Evolutionary conservation across 805 yeast species (phyloP).

Genomic region (Teunomyces tritomae): DNA sequence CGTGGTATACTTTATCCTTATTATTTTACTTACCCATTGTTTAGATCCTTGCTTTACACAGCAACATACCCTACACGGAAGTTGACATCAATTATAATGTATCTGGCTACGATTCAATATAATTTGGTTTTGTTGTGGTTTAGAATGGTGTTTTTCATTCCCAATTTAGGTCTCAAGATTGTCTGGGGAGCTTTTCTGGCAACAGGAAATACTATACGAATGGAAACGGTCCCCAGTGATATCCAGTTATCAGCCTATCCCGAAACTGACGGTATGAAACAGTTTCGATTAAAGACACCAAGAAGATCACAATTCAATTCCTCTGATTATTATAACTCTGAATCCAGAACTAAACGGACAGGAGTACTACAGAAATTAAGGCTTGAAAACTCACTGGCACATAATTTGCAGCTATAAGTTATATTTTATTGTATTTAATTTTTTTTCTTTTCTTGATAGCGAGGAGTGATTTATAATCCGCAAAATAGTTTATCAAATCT

Average conservation of each 20-base stretch:
- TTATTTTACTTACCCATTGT: neutral
- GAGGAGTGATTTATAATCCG: slow-evolving; percentile 12
- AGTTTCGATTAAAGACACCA: neutral
- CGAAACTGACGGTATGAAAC: neutral
- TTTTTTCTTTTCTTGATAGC: neutral
- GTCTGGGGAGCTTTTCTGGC: neutral
- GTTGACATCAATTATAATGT: neutral
- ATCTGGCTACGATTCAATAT: slow-evolving; percentile 14
- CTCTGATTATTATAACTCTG: neutral
- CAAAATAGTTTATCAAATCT: slow-evolving; percentile 1
- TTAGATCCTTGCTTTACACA: neutral
- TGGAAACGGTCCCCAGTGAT: slow-evolving; percentile 1
- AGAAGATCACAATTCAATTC: neutral
- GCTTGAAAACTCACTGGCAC: neutral
- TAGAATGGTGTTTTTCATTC: slow-evolving; percentile 18
- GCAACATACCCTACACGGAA: neutral
- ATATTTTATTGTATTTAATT: no score
- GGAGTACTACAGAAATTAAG: slow-evolving; percentile 2
- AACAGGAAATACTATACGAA: neutral
- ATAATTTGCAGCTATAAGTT: neutral
- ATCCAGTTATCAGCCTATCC: neutral
- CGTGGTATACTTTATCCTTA: neutral
- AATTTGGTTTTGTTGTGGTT: slow-evolving; percentile 12
- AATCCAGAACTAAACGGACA: neutral
- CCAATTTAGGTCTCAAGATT: slow-evolving; percentile 16